Conservation (phyloP, 805 yeast genomes). For the Candida bentonensis region DNA sequence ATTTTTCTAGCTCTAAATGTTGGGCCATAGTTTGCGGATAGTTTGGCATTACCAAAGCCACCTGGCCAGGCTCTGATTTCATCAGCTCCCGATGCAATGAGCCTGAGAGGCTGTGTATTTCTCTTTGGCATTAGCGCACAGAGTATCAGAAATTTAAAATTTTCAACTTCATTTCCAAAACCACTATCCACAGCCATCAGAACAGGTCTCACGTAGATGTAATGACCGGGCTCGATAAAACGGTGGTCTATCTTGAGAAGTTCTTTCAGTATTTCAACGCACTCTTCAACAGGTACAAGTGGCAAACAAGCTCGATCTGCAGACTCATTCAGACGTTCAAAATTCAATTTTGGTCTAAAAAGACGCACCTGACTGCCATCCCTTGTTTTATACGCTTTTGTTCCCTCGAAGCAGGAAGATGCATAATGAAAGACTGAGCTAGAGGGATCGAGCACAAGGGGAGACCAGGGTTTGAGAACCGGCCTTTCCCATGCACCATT, state of each 20-base stretch:
- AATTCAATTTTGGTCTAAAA: slow-evolving; percentile 35
- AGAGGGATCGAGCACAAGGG: slow-evolving; percentile 56
- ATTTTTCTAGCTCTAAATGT: slow-evolving; percentile 32
- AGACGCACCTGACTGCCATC: no score
- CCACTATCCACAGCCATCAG: slow-evolving; percentile 35
- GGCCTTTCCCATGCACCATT: slow-evolving; percentile 73
- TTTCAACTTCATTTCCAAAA: slow-evolving; percentile 34
- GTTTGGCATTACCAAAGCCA: slow-evolving; percentile 37
- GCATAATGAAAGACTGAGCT: slow-evolving; percentile 74
- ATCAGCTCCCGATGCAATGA: slow-evolving; percentile 34
- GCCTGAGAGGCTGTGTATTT: slow-evolving; percentile 35
- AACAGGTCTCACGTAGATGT: slow-evolving; percentile 35
- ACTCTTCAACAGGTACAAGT: slow-evolving; percentile 31
- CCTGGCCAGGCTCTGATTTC: slow-evolving; percentile 43
- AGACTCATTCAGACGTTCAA: slow-evolving; percentile 35
- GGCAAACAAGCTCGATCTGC: slow-evolving; percentile 37
- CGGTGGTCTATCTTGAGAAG: slow-evolving; percentile 28
- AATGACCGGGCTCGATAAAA: slow-evolving; percentile 30
- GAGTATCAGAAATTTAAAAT: no score
- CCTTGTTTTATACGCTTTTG: slow-evolving; percentile 70
- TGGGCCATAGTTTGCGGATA: slow-evolving; percentile 45
- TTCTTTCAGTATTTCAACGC: slow-evolving; percentile 29
- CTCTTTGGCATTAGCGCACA: no score
- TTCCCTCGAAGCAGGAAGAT: slow-evolving; percentile 73
- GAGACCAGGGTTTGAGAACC: slow-evolving; percentile 60